A percentile compares a stretch with the other conserved stretches of the same genome.
Conservation (phyloP, 2,329 filamentous ascomycete species). For the Dactylellina leptospora region DNA sequence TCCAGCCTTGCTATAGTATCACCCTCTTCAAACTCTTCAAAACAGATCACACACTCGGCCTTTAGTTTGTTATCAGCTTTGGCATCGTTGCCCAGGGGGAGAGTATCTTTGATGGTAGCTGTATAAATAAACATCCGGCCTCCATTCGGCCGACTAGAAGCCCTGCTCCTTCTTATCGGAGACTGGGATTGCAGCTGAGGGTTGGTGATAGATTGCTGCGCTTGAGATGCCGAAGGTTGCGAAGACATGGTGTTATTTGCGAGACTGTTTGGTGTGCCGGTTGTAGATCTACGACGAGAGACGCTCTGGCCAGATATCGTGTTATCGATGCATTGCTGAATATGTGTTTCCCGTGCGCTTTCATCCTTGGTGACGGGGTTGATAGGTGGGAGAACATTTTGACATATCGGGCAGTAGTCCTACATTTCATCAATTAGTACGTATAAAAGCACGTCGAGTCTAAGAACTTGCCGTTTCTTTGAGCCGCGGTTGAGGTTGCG, state of each 20-base stretch:
- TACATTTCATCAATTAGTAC: neutral
- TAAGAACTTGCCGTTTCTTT: slow-evolving; percentile 53
- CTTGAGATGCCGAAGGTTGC: slow-evolving; percentile 7
- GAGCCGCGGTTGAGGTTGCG: slow-evolving; percentile 47
- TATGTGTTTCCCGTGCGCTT: slow-evolving; percentile 61
- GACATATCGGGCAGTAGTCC: slow-evolving; percentile 58
- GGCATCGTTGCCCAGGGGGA: slow-evolving; percentile 61
- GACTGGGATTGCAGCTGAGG: slow-evolving; percentile 7
- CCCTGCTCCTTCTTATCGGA: slow-evolving; percentile 44
- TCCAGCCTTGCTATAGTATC: slow-evolving; percentile 65
- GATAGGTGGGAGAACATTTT: slow-evolving; percentile 53
- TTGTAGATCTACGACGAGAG: slow-evolving; percentile 34
- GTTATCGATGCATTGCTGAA: slow-evolving; percentile 61
- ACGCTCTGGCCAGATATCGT: slow-evolving; percentile 57
- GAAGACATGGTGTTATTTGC: slow-evolving; percentile 33
- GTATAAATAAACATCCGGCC: slow-evolving; percentile 64
- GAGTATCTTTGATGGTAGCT: slow-evolving; percentile 66
- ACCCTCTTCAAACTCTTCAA: slow-evolving; percentile 66
- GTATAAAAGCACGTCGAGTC: no score
- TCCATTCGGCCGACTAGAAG: slow-evolving; percentile 53
- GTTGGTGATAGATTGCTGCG: neutral
- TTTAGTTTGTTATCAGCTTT: slow-evolving; percentile 58
- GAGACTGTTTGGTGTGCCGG: slow-evolving; percentile 22
- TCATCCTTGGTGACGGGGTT: slow-evolving; percentile 59
- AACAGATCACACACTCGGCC: slow-evolving; percentile 66